phyloP scores from a whole-genome alignment of 176 grass and related monocot genomes.

The Luzula sylvatica region DNA sequence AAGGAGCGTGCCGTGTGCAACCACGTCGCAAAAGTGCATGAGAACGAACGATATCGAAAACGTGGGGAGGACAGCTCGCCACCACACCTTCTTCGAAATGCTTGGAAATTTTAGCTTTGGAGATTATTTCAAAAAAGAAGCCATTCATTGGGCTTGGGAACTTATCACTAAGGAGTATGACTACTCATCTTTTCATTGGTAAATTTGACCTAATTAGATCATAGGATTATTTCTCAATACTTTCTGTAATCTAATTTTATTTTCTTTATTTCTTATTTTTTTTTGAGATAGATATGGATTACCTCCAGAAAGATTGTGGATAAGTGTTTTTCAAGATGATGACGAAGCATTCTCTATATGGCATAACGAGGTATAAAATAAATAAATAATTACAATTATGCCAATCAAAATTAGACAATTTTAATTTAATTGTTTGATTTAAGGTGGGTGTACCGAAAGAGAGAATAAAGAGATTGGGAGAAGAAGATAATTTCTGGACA shows the following conservation, averaged over 20 bases:
- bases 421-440: background rate
- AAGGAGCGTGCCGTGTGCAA: slow-evolving; percentile 68
- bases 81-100: slow-evolving; percentile 99
- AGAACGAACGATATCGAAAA: slow-evolving; percentile 96
- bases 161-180: slow-evolving; percentile 95
- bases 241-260: too few species aligned
- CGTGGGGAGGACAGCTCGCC: slow-evolving; percentile 67
- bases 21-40: slow-evolving; percentile 91
- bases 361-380: slow-evolving; percentile 52
- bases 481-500: slow-evolving; percentile 96
- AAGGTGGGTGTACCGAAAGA: slow-evolving; percentile 89
- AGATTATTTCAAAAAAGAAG: slow-evolving; percentile 98
- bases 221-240: background rate
- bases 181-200: slow-evolving; percentile 58
- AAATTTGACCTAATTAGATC: slow-evolving; percentile 41
- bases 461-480: slow-evolving; percentile 86
- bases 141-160: slow-evolving; percentile 81
- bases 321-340: slow-evolving; percentile 92
- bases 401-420: background rate
- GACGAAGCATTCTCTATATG: slow-evolving; percentile 92
- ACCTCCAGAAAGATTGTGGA: slow-evolving; percentile 77
- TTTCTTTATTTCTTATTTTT: slow-evolving; percentile 7
- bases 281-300: slow-evolving; percentile 58
- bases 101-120: slow-evolving; percentile 99
- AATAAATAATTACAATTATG: slow-evolving; percentile 13